Conservation (phyloP, 2,329 filamentous ascomycete species). For the Shiraia sp. region DNA sequence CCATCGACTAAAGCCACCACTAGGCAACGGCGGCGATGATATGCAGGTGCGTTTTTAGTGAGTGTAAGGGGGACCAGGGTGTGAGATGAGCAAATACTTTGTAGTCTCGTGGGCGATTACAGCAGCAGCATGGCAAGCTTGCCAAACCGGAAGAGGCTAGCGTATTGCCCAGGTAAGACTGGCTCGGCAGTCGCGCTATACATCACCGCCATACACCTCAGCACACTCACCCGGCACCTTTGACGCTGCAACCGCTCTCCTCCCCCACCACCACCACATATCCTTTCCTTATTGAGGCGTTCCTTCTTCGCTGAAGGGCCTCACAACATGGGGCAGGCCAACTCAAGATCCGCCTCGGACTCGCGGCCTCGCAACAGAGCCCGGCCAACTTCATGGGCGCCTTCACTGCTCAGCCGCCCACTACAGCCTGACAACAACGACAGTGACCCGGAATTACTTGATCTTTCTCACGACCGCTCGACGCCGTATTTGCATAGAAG, state of each 20-base stretch:
- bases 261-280: slow-evolving; percentile 3
- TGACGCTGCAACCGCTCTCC: slow-evolving; percentile 3
- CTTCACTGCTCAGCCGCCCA: slow-evolving; percentile 24
- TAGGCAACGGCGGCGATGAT: neutral
- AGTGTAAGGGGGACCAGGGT: neutral
- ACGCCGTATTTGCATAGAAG: slow-evolving; percentile 27
- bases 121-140: slow-evolving; percentile 4
- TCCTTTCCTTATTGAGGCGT: slow-evolving; percentile 13
- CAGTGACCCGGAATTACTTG: slow-evolving; percentile 27
- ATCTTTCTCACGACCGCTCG: slow-evolving; percentile 14
- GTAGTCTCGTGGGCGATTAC: slow-evolving; percentile 2
- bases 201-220: slow-evolving; percentile 10
- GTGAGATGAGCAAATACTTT: neutral
- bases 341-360: slow-evolving; percentile 35
- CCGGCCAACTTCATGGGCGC: slow-evolving; percentile 41
- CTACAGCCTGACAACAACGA: slow-evolving; percentile 16
- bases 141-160: slow-evolving; percentile 5
- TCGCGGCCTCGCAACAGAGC: slow-evolving; percentile 29
- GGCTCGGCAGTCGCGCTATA: slow-evolving; percentile 1
- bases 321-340: slow-evolving; percentile 45
- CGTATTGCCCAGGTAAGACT: slow-evolving; percentile 2
- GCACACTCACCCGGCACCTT: slow-evolving; percentile 12
- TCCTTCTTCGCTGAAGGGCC: slow-evolving; percentile 31
- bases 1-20: neutral
- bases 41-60: too few species aligned